Percentiles rank a stretch among this genome's conserved stretches.
Evolutionary conservation across 2,329 filamentous ascomycete genomes (phyloP).

Genomic region (Sarocladiaceae sp.): DNA sequence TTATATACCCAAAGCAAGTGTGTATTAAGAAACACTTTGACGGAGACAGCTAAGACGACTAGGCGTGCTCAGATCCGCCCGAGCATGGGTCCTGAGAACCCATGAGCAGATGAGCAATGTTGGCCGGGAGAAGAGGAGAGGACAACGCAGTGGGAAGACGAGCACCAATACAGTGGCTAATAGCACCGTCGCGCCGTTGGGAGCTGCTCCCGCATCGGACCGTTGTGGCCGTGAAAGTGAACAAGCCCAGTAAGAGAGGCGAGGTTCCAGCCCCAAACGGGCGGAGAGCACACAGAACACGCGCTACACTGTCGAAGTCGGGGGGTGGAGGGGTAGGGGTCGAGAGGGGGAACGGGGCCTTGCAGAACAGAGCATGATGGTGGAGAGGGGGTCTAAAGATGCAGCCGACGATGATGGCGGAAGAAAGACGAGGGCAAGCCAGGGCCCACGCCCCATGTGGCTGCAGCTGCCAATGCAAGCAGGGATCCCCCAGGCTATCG

Average conservation of each 20-base stretch:
- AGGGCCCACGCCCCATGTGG: background rate
- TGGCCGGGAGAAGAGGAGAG: background rate
- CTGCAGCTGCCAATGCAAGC: background rate
- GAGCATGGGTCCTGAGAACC: background rate
- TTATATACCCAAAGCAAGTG: slow-evolving; percentile 10
- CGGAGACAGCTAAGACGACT: slow-evolving; percentile 7
- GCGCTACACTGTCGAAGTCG: background rate
- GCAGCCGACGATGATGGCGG: background rate
- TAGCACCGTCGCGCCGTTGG: slow-evolving; percentile 17
- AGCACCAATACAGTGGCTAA: background rate
- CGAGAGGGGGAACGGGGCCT: slow-evolving; percentile 1
- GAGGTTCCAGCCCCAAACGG: slow-evolving; percentile 5
- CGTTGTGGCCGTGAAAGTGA: slow-evolving; percentile 43
- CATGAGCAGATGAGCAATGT: slow-evolving; percentile 3
- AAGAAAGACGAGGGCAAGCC: background rate
- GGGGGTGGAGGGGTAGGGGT: background rate
- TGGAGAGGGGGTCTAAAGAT: background rate
- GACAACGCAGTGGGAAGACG: background rate
- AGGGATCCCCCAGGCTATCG: background rate
- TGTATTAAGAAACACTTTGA: slow-evolving; percentile 9
- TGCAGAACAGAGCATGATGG: background rate
- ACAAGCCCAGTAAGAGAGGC: background rate
- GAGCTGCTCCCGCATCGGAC: slow-evolving; percentile 34
- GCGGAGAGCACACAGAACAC: background rate
- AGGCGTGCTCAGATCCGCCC: background rate